Conservation (phyloP, 2,329 filamentous ascomycete genomes). For the Hymenotorrendiella dingleyae region DNA sequence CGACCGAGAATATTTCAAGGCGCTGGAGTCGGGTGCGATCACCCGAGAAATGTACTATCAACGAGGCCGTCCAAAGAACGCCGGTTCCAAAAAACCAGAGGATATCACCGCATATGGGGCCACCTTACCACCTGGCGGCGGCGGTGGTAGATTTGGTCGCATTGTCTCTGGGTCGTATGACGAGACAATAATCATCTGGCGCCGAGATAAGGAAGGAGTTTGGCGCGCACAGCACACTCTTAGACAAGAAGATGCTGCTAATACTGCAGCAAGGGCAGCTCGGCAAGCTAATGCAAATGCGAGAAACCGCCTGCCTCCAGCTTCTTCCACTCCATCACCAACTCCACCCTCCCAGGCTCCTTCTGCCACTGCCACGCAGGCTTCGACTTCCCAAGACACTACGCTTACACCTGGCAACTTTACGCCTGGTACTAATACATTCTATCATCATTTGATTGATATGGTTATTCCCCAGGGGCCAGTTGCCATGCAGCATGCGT, state of each 20-base stretch:
- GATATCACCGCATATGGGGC: constrained; percentile 77
- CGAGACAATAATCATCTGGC: constrained; percentile 93
- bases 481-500: constrained; percentile 31
- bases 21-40: constrained; percentile 45
- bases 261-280: constrained; percentile 35
- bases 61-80: constrained; percentile 35
- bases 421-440: constrained; percentile 32
- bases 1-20: constrained; percentile 66
- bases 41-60: constrained; percentile 25
- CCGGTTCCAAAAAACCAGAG: constrained; percentile 68
- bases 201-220: constrained; percentile 73
- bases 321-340: constrained; percentile 1
- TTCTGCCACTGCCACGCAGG: background rate
- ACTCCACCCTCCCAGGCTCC: background rate
- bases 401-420: constrained; percentile 1
- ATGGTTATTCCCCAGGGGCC: constrained; percentile 45
- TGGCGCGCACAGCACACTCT: constrained; percentile 77
- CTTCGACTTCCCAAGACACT: background rate
- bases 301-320: background rate
- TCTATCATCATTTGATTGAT: constrained; percentile 49
- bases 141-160: constrained; percentile 81
- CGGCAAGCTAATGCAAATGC: constrained; percentile 4
- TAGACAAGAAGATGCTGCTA: constrained; percentile 65
- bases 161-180: constrained; percentile 98
- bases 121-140: constrained; percentile 83